These are phyloP conservation scores for Podospora pseudoanserina DNA, from an alignment of 495 filamentous ascomycete genomes.

Conservation along the genomic window DNA sequence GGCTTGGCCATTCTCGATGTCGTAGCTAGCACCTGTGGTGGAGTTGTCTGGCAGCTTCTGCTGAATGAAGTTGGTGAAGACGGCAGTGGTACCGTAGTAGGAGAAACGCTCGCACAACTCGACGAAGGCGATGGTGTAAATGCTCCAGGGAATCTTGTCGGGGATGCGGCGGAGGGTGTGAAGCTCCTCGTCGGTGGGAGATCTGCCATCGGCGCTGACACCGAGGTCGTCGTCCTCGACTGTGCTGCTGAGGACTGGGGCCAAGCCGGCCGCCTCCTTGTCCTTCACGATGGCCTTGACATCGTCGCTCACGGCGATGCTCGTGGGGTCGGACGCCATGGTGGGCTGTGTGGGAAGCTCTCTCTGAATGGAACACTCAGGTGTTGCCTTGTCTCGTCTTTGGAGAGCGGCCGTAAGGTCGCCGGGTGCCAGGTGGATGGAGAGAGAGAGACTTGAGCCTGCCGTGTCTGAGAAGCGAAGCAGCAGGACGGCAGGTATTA, in stretches of 20 bases:
- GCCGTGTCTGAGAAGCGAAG: background rate
- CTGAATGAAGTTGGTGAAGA: conserved; percentile 60
- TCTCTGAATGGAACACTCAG: background rate
- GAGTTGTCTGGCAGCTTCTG: conserved; percentile 57
- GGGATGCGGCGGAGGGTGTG: conserved; percentile 60
- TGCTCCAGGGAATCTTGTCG: conserved; percentile 59
- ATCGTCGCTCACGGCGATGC: conserved; percentile 16
- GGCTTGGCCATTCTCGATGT: conserved; percentile 44
- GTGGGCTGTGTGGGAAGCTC: background rate
- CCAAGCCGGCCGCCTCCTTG: conserved; percentile 15
- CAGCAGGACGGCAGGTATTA: conserved; percentile 8
- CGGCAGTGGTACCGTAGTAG: conserved; percentile 72
- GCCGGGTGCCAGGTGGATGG: background rate
- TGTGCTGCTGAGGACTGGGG: conserved; percentile 7
- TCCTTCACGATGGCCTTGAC: conserved; percentile 16
- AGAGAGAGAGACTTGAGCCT: background rate
- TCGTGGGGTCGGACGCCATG: conserved; percentile 20
- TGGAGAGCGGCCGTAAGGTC: background rate
- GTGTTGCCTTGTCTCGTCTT: background rate
- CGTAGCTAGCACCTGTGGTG: conserved; percentile 53
- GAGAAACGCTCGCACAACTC: conserved; percentile 77
- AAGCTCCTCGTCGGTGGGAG: conserved; percentile 60
- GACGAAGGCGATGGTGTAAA: conserved; percentile 68
- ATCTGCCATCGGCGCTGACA: conserved; percentile 15
- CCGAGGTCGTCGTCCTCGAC: conserved; percentile 16